phyloP scores from a whole-genome alignment of 1,139 yeast species.

The Geotrichum bryndzae region DNA sequence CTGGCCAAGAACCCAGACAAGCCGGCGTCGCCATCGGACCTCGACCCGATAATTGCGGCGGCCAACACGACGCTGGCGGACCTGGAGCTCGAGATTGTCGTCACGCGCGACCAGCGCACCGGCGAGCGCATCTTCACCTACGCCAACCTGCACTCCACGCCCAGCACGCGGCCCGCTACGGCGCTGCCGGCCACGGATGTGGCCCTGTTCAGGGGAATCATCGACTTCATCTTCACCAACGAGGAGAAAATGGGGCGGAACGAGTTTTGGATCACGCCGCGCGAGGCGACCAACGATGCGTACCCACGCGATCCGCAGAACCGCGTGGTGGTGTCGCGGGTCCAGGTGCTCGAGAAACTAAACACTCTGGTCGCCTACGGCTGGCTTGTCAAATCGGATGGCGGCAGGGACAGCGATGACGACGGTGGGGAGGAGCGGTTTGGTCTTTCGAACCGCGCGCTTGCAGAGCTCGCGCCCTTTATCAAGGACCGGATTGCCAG shows the following conservation, averaged over 20 bases:
- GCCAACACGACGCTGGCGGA: conserved; percentile 8
- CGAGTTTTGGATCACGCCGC: conserved; percentile 1
- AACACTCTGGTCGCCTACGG: conserved; percentile 8
- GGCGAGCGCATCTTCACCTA: conserved; percentile 8
- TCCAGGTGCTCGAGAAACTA: conserved; percentile 6
- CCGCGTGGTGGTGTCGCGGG: background rate
- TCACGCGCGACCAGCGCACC: conserved; percentile 9
- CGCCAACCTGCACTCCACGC: conserved; percentile 9
- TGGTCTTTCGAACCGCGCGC: conserved; percentile 23
- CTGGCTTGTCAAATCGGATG: conserved; percentile 14
- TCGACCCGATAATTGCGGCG: background rate
- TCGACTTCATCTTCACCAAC: conserved; percentile 1
- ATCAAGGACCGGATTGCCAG: conserved; percentile 40
- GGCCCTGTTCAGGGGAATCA: conserved; percentile 1
- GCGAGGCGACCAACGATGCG: conserved; percentile 1
- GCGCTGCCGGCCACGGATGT: conserved; percentile 1
- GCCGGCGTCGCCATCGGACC: background rate
- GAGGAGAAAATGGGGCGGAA: background rate
- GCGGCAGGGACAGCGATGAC: background rate
- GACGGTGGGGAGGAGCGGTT: background rate
- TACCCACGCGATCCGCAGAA: conserved; percentile 5
- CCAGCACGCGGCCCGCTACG: conserved; percentile 7
- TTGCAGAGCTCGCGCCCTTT: conserved; percentile 26
- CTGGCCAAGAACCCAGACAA: background rate
- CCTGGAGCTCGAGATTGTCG: conserved; percentile 9